A percentile compares a stretch with the other conserved stretches of the same genome.
phyloP scores from a whole-genome alignment of 78 protist genomes.

The Dictyostelium citrinum region DNA sequence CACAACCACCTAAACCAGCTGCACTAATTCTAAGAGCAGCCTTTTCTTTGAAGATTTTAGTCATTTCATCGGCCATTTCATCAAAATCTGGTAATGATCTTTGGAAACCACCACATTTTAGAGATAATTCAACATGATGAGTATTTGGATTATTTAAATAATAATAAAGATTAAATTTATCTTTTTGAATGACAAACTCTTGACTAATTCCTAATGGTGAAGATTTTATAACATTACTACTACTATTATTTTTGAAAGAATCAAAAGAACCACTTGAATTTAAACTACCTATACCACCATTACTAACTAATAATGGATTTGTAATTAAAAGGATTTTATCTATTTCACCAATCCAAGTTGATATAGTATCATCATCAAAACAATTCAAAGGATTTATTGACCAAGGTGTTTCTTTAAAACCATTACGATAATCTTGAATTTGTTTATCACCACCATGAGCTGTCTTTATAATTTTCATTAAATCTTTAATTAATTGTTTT shows the following conservation, averaged over 20 bases:
- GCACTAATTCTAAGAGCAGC: slow-evolving; percentile 71
- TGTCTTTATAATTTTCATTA: slow-evolving; percentile 27
- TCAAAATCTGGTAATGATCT: slow-evolving; percentile 67
- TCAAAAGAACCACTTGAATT: not conserved
- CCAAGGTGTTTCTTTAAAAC: slow-evolving; percentile 35
- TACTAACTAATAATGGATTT: not conserved
- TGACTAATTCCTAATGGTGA: not conserved
- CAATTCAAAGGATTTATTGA: not conserved
- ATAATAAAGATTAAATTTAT: not conserved
- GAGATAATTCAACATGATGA: not conserved
- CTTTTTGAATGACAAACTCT: not conserved
- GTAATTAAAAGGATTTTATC: not conserved
- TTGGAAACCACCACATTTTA: slow-evolving; percentile 63
- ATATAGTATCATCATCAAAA: not conserved
- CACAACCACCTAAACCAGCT: slow-evolving; percentile 66
- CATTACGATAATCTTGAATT: slow-evolving; percentile 31
- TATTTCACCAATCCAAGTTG: not conserved
- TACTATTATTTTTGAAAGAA: not conserved
- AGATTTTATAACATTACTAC: not conserved
- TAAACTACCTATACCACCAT: not conserved
- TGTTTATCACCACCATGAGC: slow-evolving; percentile 78
- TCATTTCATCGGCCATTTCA: slow-evolving; percentile 32
- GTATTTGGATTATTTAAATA: not conserved
- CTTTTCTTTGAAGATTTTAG: not conserved
- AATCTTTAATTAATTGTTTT: not conserved